Evolutionary conservation across 192 early-diverging fungal species (phyloP), one percentile per base, ranked within the genome.

Genomic region (Funneliformis mosseae): DNA sequence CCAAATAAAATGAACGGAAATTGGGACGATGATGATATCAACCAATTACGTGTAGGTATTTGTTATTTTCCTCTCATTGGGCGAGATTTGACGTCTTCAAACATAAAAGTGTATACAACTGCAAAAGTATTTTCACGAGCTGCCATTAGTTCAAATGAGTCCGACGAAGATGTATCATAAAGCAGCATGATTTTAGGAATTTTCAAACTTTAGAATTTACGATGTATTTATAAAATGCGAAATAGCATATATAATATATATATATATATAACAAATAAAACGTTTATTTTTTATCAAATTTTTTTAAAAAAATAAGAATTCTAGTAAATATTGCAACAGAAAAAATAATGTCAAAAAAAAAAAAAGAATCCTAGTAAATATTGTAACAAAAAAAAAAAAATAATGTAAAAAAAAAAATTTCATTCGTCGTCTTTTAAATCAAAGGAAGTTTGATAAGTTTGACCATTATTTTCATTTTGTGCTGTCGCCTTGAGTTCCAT

Each of bases 1-100:
- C 2, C 67, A 21, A 42, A 38, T 39, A 1, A 7, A 11, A 69
- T 69, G 67, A 21, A 5, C 5, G 67, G 28, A 38, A 14, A 5
- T 28, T 69, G 67, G 67, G 16, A 69, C 6, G 33, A 41, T 42
- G 33, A 41, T 39, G 67, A 69, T 18, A 6, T 69, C 1, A 38
- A 69, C 6, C 12, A 69, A 21, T 38, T 39, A 18, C 8, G 18
- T 12, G 67, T 69, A 38, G 67, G 21, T 69, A 39, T 69, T 28
- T 69, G 67, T 21, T 28, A 28, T 16, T 69, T 69, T 69, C 67
- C 67, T 28, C 28, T 69, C 0, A n/a, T 69, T 69, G 67, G 67
- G 16, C 14, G 16, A 18, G 21, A 69, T 69, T 39, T 69, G 50
- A 18, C 18, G 16, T 55, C 50, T 21, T 55, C 50, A 21, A 16